These are phyloP conservation scores for Saccharomyces hybrid DNA, from an alignment of 1,139 yeast species.

Conservation along the genomic window DNA sequence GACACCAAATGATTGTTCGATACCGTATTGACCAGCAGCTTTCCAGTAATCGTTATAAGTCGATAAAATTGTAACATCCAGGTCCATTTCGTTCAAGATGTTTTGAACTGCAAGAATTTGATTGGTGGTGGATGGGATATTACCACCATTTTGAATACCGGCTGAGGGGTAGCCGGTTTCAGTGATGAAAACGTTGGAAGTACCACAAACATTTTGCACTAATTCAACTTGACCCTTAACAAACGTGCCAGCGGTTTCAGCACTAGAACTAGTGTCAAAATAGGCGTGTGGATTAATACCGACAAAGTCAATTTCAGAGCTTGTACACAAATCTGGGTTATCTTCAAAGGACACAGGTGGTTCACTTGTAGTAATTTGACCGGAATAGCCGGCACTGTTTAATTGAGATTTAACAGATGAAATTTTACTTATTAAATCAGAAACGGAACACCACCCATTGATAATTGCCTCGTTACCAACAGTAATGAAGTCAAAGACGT, in stretches of 20 bases:
- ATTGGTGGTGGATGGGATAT: constrained; percentile 62
- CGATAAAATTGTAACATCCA: constrained; percentile 63
- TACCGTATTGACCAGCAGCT: constrained; percentile 67
- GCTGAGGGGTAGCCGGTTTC: constrained; percentile 87
- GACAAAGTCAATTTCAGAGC: constrained; percentile 63
- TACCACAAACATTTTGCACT: constrained; percentile 46
- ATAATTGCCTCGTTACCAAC: constrained; percentile 83
- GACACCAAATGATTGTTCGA: constrained; percentile 82
- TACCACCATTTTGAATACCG: constrained; percentile 63
- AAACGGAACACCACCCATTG: constrained; percentile 49
- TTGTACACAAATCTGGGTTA: constrained; percentile 60
- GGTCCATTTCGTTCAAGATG: constrained; percentile 46
- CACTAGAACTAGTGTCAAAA: constrained; percentile 55
- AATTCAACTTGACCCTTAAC: constrained; percentile 52
- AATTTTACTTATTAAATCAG: constrained; percentile 55
- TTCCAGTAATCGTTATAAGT: constrained; percentile 83
- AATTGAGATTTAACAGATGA: constrained; percentile 51
- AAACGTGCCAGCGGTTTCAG: constrained; percentile 63
- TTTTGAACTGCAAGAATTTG: constrained; percentile 61
- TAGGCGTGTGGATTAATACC: constrained; percentile 85
- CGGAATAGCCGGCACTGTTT: constrained; percentile 64
- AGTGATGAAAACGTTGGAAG: constrained; percentile 47
- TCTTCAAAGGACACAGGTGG: constrained; percentile 69
- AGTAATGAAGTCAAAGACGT: constrained; percentile 61
- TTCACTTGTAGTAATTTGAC: constrained; percentile 73